Evolutionary conservation across 108 stramenopile species (phyloP).

Genomic region (Stephanodiscus minutulus): DNA sequence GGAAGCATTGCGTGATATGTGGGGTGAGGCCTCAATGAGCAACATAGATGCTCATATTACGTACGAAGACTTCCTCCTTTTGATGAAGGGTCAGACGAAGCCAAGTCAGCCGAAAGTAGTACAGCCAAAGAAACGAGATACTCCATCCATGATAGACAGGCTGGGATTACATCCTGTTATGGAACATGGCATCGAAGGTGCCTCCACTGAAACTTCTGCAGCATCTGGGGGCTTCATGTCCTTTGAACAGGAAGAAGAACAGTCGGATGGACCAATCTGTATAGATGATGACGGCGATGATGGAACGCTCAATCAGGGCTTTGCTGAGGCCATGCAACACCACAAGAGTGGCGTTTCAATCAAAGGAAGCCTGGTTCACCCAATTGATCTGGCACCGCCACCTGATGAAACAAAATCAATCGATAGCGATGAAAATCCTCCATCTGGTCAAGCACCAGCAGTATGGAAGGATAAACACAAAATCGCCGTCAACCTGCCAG

Average conservation of each 20-base stretch:
- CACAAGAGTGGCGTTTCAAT: slow-evolving; percentile 31
- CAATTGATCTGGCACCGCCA: slow-evolving; percentile 3
- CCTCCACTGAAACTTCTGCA: neutral
- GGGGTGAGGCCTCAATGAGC: slow-evolving; percentile 53
- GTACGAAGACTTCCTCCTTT: slow-evolving; percentile 65
- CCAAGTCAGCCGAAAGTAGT: slow-evolving; percentile 22
- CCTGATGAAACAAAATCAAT: slow-evolving; percentile 31
- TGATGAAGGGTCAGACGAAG: slow-evolving; percentile 64
- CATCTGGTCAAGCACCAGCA: slow-evolving; percentile 6
- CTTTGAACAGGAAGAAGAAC: slow-evolving; percentile 22
- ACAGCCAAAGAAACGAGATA: slow-evolving; percentile 1
- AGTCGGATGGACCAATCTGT: slow-evolving; percentile 27
- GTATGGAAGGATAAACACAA: slow-evolving; percentile 16
- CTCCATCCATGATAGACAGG: slow-evolving; percentile 6
- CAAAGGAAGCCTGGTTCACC: slow-evolving; percentile 25
- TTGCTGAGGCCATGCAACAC: slow-evolving; percentile 40
- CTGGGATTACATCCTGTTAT: slow-evolving; percentile 22
- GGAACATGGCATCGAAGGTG: slow-evolving; percentile 8
- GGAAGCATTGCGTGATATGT: slow-evolving; percentile 64
- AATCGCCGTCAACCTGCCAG: slow-evolving; percentile 44
- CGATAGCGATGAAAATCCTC: slow-evolving; percentile 17
- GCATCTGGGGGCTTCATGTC: slow-evolving; percentile 32
- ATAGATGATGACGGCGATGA: slow-evolving; percentile 43
- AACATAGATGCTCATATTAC: slow-evolving; percentile 46
- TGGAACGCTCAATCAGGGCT: slow-evolving; percentile 31